Evolutionary conservation across 352 stramenopile genomes (phyloP), one percentile per base, ranked within the genome.

Genomic region (Phytophthora hibernalis): DNA sequence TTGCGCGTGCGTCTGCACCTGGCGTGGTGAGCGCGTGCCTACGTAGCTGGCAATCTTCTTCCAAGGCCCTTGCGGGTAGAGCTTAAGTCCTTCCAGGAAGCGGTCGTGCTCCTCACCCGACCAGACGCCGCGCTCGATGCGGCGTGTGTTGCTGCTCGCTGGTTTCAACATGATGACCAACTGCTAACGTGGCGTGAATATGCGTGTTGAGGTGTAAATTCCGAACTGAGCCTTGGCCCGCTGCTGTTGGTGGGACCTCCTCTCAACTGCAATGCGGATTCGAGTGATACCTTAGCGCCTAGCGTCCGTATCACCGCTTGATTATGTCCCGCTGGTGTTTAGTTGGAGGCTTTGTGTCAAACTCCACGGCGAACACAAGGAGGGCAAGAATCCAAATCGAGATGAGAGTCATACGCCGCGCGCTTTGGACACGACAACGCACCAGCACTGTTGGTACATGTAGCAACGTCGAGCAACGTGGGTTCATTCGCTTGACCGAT

Each of bases 1-100:
- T 61, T 88, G 79, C 31, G 76, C 76, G 60, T 87, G 79, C 0
- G 82, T 90, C 48, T 86, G 79, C 59, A 83, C 78, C 51, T 90
- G 82, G 5, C 79, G 79, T 13, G 79, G 69, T 21, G 72, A 81
- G 50, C 82, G 77, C 10, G 77, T 83, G 59, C 74, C 72, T 33
- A 90, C 79, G 50, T 74, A 61, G 21, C 62, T 67, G 7, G 79
- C 79, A 21, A 90, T 79, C 28, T 72, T 69, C 35, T 79, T 82
- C 82, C 82, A 90, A 0, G 82, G 80, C 0, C 82, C 82, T 8
- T 80, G 57, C 5, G 82, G 79, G 47, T 76, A 88, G 10, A 81
- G 57, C 50, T 77, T 72, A 44, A 90, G 61, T 3, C 68, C 80
- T 12, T 85, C 65, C 53, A 90, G 66, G 63, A 89, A 90, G 35